Evolutionary conservation across 2,329 filamentous ascomycete genomes (phyloP).

Genomic region (Phyllachora maydis): DNA sequence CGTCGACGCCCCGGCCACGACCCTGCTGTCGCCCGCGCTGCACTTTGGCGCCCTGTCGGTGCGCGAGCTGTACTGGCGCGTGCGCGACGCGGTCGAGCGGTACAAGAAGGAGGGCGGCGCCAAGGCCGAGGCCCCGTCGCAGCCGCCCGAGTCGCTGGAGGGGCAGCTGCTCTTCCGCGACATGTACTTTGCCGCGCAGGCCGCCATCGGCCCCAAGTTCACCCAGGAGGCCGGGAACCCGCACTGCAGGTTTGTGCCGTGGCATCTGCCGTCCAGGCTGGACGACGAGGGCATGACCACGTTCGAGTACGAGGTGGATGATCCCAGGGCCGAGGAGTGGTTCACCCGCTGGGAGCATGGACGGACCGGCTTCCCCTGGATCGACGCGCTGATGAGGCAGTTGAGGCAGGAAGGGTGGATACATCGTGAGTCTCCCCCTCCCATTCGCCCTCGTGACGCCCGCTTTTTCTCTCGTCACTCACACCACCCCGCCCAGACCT

Average conservation of each 20-base stretch:
- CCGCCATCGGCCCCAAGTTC: slow-evolving; percentile 41
- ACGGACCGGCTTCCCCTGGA: slow-evolving; percentile 58
- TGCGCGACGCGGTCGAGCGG: slow-evolving; percentile 36
- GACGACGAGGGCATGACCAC: slow-evolving; percentile 23
- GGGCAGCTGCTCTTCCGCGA: slow-evolving; percentile 61
- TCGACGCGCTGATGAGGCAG: slow-evolving; percentile 64
- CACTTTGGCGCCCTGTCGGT: slow-evolving; percentile 57
- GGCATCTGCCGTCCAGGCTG: slow-evolving; percentile 49
- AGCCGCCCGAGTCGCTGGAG: slow-evolving; percentile 45
- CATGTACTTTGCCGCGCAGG: slow-evolving; percentile 69
- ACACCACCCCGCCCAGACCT: too few relatives aligned
- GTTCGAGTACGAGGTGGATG: slow-evolving; percentile 43
- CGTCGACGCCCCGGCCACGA: slow-evolving; percentile 54
- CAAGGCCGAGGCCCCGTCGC: slow-evolving; percentile 32
- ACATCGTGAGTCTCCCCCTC: too few relatives aligned
- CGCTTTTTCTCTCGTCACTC: too few relatives aligned
- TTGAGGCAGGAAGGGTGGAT: slow-evolving; percentile 56
- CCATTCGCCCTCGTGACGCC: too few relatives aligned
- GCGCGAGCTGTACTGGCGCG: slow-evolving; percentile 53
- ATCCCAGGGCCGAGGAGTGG: slow-evolving; percentile 37
- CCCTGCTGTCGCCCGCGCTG: slow-evolving; percentile 49
- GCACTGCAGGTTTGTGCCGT: slow-evolving; percentile 54
- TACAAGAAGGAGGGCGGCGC: slow-evolving; percentile 33
- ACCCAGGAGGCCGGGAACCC: slow-evolving; percentile 43
- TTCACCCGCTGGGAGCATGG: slow-evolving; percentile 51